Evolutionary conservation across 1,284 basidiomycete genomes (phyloP), one percentile per base, ranked within the genome.

Genomic region (Fomes fomentarius): DNA sequence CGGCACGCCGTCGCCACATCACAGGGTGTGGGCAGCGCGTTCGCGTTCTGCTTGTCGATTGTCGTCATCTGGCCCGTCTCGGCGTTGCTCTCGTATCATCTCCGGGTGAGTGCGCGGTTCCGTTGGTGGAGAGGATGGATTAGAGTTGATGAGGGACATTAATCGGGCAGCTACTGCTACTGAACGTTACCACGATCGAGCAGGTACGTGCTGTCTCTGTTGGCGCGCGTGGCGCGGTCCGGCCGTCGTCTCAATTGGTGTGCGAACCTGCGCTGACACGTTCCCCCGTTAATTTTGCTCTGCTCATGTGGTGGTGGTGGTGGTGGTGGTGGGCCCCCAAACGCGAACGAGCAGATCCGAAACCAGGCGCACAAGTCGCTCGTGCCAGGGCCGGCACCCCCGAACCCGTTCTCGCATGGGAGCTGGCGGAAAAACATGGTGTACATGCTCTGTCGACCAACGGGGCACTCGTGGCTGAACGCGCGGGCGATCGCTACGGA

Each of bases 141-240:
- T 17, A 31, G 47, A 26, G 41, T 51, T 58, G 46, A 56, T 50
- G 30, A 22, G 37, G 30, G 43, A 26, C 51, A 35, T 25, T 54
- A 57, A 41, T 53, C 54, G 55, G 45, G 33, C 68, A 93, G 89
- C 78, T 96, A 50, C 73, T 95, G 35, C 72, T 93, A 45, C 76
- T 92, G 62, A 95, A 96, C 71, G 79, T 92, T 39, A 96, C 94
- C 2, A 97, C 94, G 11, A 94, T 97, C 57, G 94, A 97, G 74
- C 93, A 94, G 82, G 91, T 93, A 65, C 68, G 87, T 61, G 50
- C 50, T 50, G 47, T 50, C 47, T 56, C 39, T 37, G 38, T 37
- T 30, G 28, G 28, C 7, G 28, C 7, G 28, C 28, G 28, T 30
- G 28, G 28, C 28, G 28, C 28, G 28, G 28, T 7, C 12, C 28